phyloP scores from a whole-genome alignment of 2,329 filamentous ascomycete genomes.

The Penicillium capsulatum region DNA sequence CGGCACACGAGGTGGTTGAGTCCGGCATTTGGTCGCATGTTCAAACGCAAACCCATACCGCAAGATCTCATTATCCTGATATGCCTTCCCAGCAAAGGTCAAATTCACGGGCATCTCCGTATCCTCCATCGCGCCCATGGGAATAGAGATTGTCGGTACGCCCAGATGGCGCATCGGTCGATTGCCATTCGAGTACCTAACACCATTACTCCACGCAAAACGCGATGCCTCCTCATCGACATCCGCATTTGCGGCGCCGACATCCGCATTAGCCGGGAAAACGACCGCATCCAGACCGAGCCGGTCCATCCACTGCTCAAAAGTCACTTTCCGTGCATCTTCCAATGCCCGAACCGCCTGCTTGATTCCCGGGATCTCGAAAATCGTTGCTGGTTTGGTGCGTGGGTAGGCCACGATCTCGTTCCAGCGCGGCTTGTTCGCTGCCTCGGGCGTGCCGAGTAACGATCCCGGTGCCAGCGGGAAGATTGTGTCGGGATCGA shows the following conservation, averaged over 20 bases:
- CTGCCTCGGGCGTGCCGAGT: slow-evolving; percentile 20
- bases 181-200: slow-evolving; percentile 54
- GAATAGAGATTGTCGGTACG: slow-evolving; percentile 52
- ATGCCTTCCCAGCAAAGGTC: slow-evolving; percentile 50
- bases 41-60: slow-evolving; percentile 29
- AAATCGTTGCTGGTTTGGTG: slow-evolving; percentile 34
- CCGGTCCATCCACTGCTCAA: slow-evolving; percentile 51
- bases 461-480: slow-evolving; percentile 30
- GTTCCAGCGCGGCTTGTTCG: slow-evolving; percentile 24
- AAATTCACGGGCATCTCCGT: slow-evolving; percentile 52
- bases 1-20: slow-evolving; percentile 18
- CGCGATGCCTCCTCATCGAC: slow-evolving; percentile 27
- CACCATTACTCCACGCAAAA: slow-evolving; percentile 48
- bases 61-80: slow-evolving; percentile 39
- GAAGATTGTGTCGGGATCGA: slow-evolving; percentile 41
- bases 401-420: slow-evolving; percentile 27
- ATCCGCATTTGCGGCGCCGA: slow-evolving; percentile 50
- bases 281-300: slow-evolving; percentile 45
- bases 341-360: slow-evolving; percentile 47
- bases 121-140: slow-evolving; percentile 50
- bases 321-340: slow-evolving; percentile 46
- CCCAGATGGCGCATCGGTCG: slow-evolving; percentile 52
- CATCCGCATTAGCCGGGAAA: slow-evolving; percentile 51
- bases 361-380: slow-evolving; percentile 41
- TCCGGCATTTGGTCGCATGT: slow-evolving; percentile 17